Evolutionary conservation across 169 alveolate species (phyloP).

Genomic region (Plasmodium vivax): DNA sequence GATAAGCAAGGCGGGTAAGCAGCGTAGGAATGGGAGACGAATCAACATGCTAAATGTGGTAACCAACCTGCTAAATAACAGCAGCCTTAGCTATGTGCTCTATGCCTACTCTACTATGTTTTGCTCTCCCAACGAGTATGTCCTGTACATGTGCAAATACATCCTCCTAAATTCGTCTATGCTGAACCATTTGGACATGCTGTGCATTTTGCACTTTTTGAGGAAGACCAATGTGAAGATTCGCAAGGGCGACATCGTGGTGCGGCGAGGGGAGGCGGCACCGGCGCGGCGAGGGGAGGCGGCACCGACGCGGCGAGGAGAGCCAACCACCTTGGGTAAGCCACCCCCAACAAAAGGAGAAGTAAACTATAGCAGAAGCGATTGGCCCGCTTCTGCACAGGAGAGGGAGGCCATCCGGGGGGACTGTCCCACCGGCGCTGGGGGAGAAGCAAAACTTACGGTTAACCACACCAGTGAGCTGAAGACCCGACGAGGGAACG

Average conservation of each 20-base stretch:
- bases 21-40: neutral
- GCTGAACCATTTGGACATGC: conserved; percentile 36
- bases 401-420: neutral
- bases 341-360: neutral
- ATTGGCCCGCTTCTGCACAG: neutral
- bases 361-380: neutral
- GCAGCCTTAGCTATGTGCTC: conserved; percentile 28
- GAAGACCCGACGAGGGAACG: neutral
- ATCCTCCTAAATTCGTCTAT: conserved; percentile 15
- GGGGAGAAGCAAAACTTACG: neutral
- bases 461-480: neutral
- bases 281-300: neutral
- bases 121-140: conserved; percentile 6
- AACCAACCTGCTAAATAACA: conserved; percentile 34
- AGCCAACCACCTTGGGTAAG: neutral
- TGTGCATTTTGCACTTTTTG: conserved; percentile 27
- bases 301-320: neutral
- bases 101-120: conserved; percentile 50
- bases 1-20: conserved; percentile 1
- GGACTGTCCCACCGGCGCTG: neutral
- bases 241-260: neutral
- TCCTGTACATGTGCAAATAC: conserved; percentile 41
- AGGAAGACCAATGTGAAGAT: conserved; percentile 10
- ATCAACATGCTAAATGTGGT: conserved; percentile 47
- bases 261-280: neutral